Evolutionary conservation across 2,329 filamentous ascomycete genomes (phyloP).

Genomic region (Botrytis aclada): DNA sequence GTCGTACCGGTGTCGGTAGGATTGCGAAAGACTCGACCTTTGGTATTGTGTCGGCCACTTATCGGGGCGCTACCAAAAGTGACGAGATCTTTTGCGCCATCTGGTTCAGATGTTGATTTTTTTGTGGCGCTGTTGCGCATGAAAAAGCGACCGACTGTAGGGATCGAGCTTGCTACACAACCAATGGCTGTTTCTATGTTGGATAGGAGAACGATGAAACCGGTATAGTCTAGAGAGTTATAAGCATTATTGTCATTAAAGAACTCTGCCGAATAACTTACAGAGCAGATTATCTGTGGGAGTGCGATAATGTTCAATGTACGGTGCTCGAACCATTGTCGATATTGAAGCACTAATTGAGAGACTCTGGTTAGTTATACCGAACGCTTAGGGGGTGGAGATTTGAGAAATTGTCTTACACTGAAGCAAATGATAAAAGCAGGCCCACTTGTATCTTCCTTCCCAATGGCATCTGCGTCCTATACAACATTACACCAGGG

Average conservation of each 20-base stretch:
- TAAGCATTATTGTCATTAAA: not conserved
- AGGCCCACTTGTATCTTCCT: conserved; percentile 32
- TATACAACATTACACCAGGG: conserved; percentile 38
- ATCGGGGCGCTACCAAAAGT: conserved; percentile 11
- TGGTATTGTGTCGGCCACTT: not conserved
- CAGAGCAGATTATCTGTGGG: conserved; percentile 28
- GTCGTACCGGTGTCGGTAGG: conserved; percentile 18
- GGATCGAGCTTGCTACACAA: conserved; percentile 15
- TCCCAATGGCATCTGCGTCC: conserved; percentile 35
- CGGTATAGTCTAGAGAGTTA: conserved; percentile 6
- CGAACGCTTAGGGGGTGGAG: not conserved
- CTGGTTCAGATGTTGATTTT: not conserved
- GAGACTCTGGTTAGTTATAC: not conserved
- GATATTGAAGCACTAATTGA: conserved; percentile 9
- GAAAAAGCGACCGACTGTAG: conserved; percentile 14
- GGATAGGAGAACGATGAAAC: conserved; percentile 14
- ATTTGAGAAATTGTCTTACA: not conserved
- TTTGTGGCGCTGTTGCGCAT: not conserved
- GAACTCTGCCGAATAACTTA: conserved; percentile 23
- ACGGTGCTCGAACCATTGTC: conserved; percentile 14
- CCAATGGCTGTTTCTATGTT: conserved; percentile 19
- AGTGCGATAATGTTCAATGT: not conserved
- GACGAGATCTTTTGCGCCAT: not conserved
- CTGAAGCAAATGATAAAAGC: conserved; percentile 25
- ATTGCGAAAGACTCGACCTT: conserved; percentile 13